Base-by-base conservation (phyloP, 2,329 filamentous ascomycete genomes). In the Parastagonospora avenae region DNA sequence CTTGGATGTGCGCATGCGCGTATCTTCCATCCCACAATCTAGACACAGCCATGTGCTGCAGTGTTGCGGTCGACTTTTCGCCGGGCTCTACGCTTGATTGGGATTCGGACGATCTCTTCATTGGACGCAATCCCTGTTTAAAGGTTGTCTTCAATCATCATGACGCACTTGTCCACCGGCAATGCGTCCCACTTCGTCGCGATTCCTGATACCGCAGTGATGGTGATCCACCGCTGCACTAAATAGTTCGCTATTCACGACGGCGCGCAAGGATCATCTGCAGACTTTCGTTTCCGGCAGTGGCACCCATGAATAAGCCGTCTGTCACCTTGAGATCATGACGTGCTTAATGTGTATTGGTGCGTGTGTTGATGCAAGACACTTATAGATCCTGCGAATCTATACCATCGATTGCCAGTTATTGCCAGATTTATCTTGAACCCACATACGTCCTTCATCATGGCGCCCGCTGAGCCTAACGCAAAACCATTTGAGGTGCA, bases 401-500 rank as follows among this genome's bases (percentile, higher is more conserved):
- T 24, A 24, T 24, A 5, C 19, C 19, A 24, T 24, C 5, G 19
- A 2, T 40, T 6, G 38, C 24, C 28, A 4, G 8, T 40, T 11
- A 28, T 11, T 5, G 5, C 10, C n/a, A 29, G 11, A 8, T 36
- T 32, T 44, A 12, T n/a, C n/a, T 50, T 36, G 28, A 42, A 11
- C 37, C 35, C 2, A 10, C 6, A 15, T 27, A 39, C 16, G 30
- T 28, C 16, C 30, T 4, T 27, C 24, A 62, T 24, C 12, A 72
- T 71, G 69, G 68, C 67, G 24, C 67, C 68, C 4, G 62, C 67
- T 24, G 69, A 71, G 56, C 68, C 69, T 1, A 57, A 70, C 16
- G 63, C 65, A 24, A 55, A 60, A 35, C 57, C 63, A 8, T 72
- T 71, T 30, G 28, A 64, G 52, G 51, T 57, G 10, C 50, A 64